phyloP scores from a whole-genome alignment of 2,329 filamentous ascomycete species.

The Setomelanomma holmii region DNA sequence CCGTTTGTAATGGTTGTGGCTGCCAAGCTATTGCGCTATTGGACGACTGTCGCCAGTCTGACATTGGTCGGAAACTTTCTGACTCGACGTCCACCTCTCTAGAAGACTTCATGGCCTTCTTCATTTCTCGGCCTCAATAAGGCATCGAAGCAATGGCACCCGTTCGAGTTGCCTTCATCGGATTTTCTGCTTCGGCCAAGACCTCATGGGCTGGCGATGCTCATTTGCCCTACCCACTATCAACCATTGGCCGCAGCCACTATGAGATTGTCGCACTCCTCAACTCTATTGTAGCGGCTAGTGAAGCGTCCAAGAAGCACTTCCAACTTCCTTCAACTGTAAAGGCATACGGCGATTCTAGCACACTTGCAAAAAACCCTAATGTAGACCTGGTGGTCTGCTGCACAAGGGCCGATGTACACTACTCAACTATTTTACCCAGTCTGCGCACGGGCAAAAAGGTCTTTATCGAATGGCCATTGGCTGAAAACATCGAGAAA shows the following conservation, averaged over 20 bases:
- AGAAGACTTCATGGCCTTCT: no score
- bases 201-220: constrained; percentile 62
- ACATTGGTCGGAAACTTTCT: no score
- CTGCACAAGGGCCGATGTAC: constrained; percentile 49
- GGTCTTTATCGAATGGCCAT: constrained; percentile 58
- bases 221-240: constrained; percentile 51
- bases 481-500: constrained; percentile 47
- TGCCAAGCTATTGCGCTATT: no score
- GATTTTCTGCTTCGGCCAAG: constrained; percentile 61
- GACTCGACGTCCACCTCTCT: no score
- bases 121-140: constrained; percentile 17
- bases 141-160: constrained; percentile 52
- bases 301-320: constrained; percentile 50
- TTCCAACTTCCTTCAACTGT: constrained; percentile 46
- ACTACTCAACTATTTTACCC: constrained; percentile 51
- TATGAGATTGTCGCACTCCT: constrained; percentile 58
- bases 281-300: constrained; percentile 53
- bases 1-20: no score
- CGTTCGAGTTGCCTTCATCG: constrained; percentile 64
- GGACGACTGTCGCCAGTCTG: no score
- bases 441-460: constrained; percentile 57
- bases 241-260: constrained; percentile 35
- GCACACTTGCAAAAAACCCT: constrained; percentile 52
- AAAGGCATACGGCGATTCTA: constrained; percentile 54
- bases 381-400: constrained; percentile 57